A percentile compares a stretch with the other conserved stretches of the same genome.
Conservation (phyloP, 331 rosid species). For the Erythrophleum ivorense region DNA sequence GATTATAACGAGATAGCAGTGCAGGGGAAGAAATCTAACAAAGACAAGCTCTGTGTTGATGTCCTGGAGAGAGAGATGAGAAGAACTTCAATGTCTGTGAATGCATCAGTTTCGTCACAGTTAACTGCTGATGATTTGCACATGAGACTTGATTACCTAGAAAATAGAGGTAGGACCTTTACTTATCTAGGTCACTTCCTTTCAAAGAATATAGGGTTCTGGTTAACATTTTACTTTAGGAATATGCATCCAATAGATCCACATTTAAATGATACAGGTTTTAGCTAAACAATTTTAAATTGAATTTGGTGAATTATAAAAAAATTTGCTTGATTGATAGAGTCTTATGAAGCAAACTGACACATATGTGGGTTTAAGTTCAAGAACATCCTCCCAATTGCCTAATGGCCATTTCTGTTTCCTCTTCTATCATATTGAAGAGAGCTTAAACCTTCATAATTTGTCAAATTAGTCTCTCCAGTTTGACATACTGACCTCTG, state of each 20-base stretch:
- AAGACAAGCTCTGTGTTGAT: constrained; percentile 80
- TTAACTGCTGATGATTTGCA: constrained; percentile 61
- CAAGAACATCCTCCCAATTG: neutral
- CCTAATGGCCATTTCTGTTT: neutral
- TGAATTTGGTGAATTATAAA: neutral
- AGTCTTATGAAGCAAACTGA: neutral
- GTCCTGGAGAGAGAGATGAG: constrained; percentile 87
- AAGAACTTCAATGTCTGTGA: constrained; percentile 55
- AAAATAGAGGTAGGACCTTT: constrained; percentile 74
- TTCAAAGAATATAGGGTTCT: constrained; percentile 18
- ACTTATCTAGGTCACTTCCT: constrained; percentile 28
- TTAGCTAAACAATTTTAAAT: neutral
- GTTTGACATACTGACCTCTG: neutral
- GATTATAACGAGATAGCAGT: constrained; percentile 60
- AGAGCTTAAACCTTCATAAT: neutral
- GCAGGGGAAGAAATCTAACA: constrained; percentile 71
- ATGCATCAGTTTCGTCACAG: constrained; percentile 47
- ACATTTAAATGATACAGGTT: constrained; percentile 7
- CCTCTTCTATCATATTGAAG: neutral
- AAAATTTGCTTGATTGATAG: neutral
- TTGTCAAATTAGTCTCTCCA: neutral
- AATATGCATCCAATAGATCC: constrained; percentile 27
- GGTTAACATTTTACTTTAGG: constrained; percentile 20
- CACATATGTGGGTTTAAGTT: neutral
- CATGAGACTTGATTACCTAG: constrained; percentile 68